Evolutionary conservation across 2,329 filamentous ascomycete species (phyloP), one percentile per base, ranked within the genome.

Genomic region (Clonostachys rhizophaga): DNA sequence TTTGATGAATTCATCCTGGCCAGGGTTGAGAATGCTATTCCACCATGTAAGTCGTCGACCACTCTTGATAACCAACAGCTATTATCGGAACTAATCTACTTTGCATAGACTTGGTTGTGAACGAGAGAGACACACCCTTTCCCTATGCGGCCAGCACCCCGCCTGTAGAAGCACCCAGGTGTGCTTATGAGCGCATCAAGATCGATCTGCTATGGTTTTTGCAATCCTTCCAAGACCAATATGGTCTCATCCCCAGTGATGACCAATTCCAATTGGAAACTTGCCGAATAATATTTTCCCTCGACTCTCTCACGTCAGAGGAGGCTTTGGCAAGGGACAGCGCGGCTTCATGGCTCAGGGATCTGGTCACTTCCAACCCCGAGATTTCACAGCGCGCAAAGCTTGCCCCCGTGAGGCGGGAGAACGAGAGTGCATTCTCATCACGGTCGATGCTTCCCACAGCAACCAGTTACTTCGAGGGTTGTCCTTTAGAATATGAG

Each of bases 171-270:
- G 70, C 72, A 9, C 75, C 78, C 2, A 70, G 72, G 16, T 81
- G 77, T 52, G 76, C 78, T 14, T 84, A 82, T 58, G 81, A 84
- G 53, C 65, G 83, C 24, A 67, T 85, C 55, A 83, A 83, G 55
- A 60, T 74, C 46, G 79, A 83, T 55, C 58, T 84, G 50, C 67
- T 73, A 37, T 73, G 76, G 57, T 84, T 74, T 64, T 64, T 71
- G 34, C 56, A 67, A 42, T 72, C 74, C 49, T 66, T 70, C 44
- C 62, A 60, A 14, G 68, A 77, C 17, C 63, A 70, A 34, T 65
- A 65, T 13, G 68, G 68, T 34, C 55, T 53, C 17, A 40, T 60
- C 2, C 73, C 74, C 3, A 74, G 68, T 5, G 79, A 84, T 48
- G 67, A 71, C 10, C 74, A 81, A 43, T 61, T 84, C 46, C 74